Evolutionary conservation across 176 grass and related monocot species (phyloP), one percentile per base, ranked within the genome.

Genomic region (Hyparrhenia diplandra): DNA sequence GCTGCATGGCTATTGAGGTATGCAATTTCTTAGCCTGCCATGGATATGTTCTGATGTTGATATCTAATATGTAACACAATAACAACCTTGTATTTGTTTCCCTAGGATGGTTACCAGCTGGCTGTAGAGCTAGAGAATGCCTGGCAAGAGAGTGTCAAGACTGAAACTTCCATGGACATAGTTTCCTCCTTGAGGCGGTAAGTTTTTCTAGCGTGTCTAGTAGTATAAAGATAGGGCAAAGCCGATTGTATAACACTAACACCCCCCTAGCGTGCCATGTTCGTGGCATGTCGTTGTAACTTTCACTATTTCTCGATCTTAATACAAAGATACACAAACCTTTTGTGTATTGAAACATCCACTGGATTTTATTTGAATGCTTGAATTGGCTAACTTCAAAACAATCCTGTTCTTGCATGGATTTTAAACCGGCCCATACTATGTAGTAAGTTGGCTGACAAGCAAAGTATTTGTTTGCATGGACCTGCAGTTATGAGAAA

Each of bases 1-100:
- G 96, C 34, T 99, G 96, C 81, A 99, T 99, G 96, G 96, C 96
- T 83, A 99, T 99, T 66, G 92, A 99, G 96, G 96, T 99, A 91
- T 67, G 43, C 6, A 63, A 70, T 68, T 64, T 69, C n/a, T 71
- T 84, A 40, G 47, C 64, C 71, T 74, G 5, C 20, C 39, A 61
- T 85, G 37, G 20, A 37, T 74, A 79, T 75, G 76, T 63, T 62
- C 34, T 73, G 58, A 47, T 73, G 27, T 67, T 88, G 61, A 57
- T 17, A 64, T 47, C 39, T 39, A 49, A 52, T 67, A 59, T 65
- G 66, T 73, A 74, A 13, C 8, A 5, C 2, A 34, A 12, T 73
- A 66, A 76, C 18, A 23, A 29, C 55, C 62, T 10, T 79, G 62
- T 64, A 72, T 45, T 76, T 82, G 31, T 86, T 49, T 60, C 75